Evolutionary conservation across 768 basidiomycete species (phyloP).

Genomic region (Psilocybe azurescens): DNA sequence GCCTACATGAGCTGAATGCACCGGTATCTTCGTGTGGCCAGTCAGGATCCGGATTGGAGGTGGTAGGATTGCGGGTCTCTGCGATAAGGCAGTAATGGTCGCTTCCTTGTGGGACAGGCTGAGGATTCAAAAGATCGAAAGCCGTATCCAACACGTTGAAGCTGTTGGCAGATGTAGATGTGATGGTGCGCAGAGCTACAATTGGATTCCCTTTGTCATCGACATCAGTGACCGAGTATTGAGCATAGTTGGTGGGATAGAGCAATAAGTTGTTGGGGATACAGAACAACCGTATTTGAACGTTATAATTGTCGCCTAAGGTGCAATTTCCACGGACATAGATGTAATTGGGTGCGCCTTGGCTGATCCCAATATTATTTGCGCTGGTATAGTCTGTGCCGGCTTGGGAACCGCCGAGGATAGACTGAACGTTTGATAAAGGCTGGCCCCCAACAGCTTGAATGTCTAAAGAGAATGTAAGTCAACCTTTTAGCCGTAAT

Average conservation of each 20-base stretch:
- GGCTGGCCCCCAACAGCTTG: background rate
- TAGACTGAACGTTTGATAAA: background rate
- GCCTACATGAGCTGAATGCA: background rate
- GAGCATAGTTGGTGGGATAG: background rate
- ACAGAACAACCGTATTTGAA: background rate
- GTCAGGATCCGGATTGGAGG: background rate
- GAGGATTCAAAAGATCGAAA: background rate
- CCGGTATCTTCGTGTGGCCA: conserved; percentile 5
- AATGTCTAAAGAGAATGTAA: background rate
- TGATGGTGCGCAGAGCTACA: background rate
- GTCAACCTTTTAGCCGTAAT: background rate
- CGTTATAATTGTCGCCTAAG: background rate
- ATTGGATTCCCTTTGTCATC: background rate
- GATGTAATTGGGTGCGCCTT: conserved; percentile 2
- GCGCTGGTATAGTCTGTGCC: background rate
- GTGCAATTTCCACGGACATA: conserved; percentile 1
- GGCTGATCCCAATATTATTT: background rate
- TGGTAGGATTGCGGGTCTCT: background rate
- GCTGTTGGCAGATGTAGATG: background rate
- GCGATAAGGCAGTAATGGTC: conserved; percentile 2
- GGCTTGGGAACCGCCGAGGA: background rate
- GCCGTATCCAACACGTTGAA: background rate
- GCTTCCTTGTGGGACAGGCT: background rate
- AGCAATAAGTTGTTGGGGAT: background rate
- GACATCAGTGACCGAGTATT: background rate